These are phyloP conservation scores for Geoglossum cookeanum DNA, from an alignment of 2,329 filamentous ascomycete species.

Conservation along the genomic window DNA sequence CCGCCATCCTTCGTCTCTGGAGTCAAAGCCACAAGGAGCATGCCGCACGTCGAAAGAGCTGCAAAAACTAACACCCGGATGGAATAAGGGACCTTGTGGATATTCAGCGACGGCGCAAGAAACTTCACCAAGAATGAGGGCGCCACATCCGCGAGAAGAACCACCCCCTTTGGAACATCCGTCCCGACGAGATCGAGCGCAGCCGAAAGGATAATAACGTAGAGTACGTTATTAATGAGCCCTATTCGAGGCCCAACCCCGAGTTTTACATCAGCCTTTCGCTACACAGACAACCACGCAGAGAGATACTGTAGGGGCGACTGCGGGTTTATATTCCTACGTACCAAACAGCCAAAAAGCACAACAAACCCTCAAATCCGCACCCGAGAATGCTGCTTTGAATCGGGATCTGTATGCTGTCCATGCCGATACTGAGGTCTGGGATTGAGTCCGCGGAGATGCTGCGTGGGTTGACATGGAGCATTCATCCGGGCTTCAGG, in stretches of 20 bases:
- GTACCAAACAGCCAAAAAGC: conserved; percentile 93
- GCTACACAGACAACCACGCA: too few species aligned
- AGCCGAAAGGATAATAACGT: conserved; percentile 88
- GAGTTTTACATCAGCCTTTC: too few species aligned
- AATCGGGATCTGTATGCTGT: conserved; percentile 51
- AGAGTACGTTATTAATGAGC: conserved; percentile 91
- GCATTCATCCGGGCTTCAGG: not conserved
- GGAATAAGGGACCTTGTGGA: conserved; percentile 68
- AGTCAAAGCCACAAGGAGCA: conserved; percentile 74
- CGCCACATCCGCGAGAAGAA: conserved; percentile 81
- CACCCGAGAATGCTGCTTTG: conserved; percentile 40
- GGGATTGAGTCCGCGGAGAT: not conserved
- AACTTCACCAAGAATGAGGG: conserved; percentile 82
- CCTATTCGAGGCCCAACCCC: conserved; percentile 28
- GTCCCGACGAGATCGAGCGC: conserved; percentile 89
- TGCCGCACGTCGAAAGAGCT: conserved; percentile 57
- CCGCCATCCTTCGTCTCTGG: conserved; percentile 36
- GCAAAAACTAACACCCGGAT: conserved; percentile 58
- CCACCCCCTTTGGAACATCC: conserved; percentile 68
- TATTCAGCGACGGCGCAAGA: conserved; percentile 68
- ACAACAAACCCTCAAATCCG: conserved; percentile 50
- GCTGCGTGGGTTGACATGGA: not conserved
- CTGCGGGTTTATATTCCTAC: conserved; percentile 7
- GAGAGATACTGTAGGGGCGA: too few species aligned
- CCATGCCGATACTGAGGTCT: conserved; percentile 46